Evolutionary conservation across 129 eudicot species (phyloP).

Genomic region (Flaveria brownii): DNA sequence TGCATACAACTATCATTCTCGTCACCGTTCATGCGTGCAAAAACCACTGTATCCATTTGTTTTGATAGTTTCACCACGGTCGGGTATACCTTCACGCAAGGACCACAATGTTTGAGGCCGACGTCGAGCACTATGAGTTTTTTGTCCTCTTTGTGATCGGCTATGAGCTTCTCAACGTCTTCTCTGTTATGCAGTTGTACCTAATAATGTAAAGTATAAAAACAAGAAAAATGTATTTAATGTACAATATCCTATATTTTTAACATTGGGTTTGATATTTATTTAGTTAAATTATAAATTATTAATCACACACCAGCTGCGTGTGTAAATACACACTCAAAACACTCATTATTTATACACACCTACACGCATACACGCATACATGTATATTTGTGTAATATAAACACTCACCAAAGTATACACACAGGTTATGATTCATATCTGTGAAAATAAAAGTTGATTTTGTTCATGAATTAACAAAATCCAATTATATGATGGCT

Average conservation of each 20-base stretch:
- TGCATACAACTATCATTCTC: slow-evolving; percentile 93
- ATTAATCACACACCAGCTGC: not conserved
- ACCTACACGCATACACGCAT: no score
- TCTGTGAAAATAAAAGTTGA: no score
- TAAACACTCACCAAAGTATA: no score
- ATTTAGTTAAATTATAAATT: not conserved
- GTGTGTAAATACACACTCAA: no score
- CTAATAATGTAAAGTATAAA: not conserved
- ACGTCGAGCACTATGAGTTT: slow-evolving; percentile 81
- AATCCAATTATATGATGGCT: no score
- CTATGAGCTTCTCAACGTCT: slow-evolving; percentile 72
- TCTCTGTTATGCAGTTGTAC: slow-evolving; percentile 75
- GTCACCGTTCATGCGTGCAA: slow-evolving; percentile 95
- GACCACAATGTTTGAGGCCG: slow-evolving; percentile 94
- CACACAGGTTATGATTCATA: no score
- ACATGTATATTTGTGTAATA: no score
- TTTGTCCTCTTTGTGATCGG: slow-evolving; percentile 48
- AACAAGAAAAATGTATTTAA: not conserved
- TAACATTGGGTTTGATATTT: not conserved
- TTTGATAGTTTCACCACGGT: slow-evolving; percentile 84
- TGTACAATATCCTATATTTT: not conserved
- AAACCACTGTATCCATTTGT: slow-evolving; percentile 73
- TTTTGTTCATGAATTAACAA: no score
- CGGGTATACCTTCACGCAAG: slow-evolving; percentile 96
- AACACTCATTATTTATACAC: no score